Conservation (phyloP, 2,329 filamentous ascomycete species). For the Westerdykella sp. region DNA sequence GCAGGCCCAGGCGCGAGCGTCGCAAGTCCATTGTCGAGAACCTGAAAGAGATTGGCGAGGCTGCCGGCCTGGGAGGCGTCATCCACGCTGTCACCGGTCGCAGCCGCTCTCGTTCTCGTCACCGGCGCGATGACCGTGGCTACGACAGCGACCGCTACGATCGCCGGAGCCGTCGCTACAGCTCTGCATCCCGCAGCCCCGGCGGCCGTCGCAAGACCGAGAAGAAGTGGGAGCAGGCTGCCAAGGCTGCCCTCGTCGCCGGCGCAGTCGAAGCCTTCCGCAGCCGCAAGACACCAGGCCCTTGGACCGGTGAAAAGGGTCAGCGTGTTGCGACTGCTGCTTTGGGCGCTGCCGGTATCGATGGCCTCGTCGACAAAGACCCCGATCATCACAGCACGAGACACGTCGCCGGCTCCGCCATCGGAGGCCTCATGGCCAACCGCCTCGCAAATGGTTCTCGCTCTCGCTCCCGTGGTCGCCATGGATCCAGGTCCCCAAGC, state of each 20-base stretch:
- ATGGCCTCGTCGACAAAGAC: conserved; percentile 64
- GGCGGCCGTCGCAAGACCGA: conserved; percentile 58
- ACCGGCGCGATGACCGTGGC: conserved; percentile 43
- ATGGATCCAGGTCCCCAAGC: conserved; percentile 35
- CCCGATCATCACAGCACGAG: conserved; percentile 69
- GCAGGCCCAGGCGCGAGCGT: conserved; percentile 41
- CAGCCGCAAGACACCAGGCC: conserved; percentile 78
- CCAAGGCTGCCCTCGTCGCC: conserved; percentile 83
- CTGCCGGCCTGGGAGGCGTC: conserved; percentile 52
- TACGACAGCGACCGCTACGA: conserved; percentile 39
- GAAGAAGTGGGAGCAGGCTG: conserved; percentile 62
- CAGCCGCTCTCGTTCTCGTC: conserved; percentile 57
- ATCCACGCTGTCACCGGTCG: conserved; percentile 47
- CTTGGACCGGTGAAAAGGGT: conserved; percentile 86
- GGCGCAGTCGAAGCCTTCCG: conserved; percentile 90
- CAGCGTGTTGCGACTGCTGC: conserved; percentile 88
- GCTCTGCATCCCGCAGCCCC: conserved; percentile 44
- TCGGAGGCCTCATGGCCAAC: conserved; percentile 82
- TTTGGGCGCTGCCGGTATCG: conserved; percentile 75
- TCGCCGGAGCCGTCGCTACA: conserved; percentile 42
- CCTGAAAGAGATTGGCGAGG: conserved; percentile 50
- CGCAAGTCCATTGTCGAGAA: conserved; percentile 54
- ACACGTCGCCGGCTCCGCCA: conserved; percentile 76
- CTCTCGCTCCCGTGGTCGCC: conserved; percentile 51
- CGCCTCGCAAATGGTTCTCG: conserved; percentile 74